Evolutionary conservation across 2,329 filamentous ascomycete species (phyloP).

Genomic region (Mycosphaerella arachidis): DNA sequence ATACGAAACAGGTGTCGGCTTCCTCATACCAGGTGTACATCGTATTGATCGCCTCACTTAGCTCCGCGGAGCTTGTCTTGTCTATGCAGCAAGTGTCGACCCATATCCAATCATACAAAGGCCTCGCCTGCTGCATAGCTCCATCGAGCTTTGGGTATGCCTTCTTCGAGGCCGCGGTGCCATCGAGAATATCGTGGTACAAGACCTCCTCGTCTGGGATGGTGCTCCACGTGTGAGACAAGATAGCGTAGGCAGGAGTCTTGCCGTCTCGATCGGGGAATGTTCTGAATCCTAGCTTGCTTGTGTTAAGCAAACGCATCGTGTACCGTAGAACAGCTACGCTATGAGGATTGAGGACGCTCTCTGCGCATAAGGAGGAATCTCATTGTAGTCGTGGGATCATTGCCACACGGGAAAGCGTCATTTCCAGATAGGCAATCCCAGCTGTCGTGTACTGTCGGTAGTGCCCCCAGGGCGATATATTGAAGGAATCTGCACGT

Average conservation of each 20-base stretch:
- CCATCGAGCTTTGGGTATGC: slow-evolving; percentile 9
- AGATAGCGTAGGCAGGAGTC: neutral
- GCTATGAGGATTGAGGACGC: neutral
- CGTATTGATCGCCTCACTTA: slow-evolving; percentile 20
- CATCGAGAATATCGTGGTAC: slow-evolving; percentile 12
- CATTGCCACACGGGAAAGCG: neutral
- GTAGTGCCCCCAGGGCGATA: neutral
- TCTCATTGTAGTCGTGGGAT: neutral
- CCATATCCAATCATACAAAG: slow-evolving; percentile 16
- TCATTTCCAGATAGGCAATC: neutral
- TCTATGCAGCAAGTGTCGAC: slow-evolving; percentile 24
- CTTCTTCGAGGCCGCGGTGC: slow-evolving; percentile 5
- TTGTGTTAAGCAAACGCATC: slow-evolving; percentile 7
- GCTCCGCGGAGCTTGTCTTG: slow-evolving; percentile 16
- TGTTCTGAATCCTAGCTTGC: neutral
- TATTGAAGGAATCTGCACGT: neutral
- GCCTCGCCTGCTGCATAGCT: slow-evolving; percentile 3
- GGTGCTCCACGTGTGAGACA: neutral
- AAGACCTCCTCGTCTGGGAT: slow-evolving; percentile 11
- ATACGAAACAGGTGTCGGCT: slow-evolving; percentile 17
- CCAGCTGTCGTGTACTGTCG: neutral
- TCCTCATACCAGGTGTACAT: slow-evolving; percentile 21
- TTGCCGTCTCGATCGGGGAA: slow-evolving; percentile 7
- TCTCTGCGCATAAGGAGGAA: neutral
- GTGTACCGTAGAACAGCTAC: neutral